Evolutionary conservation across 2,329 filamentous ascomycete genomes (phyloP).

Genomic region (Seiridium cupressi): DNA sequence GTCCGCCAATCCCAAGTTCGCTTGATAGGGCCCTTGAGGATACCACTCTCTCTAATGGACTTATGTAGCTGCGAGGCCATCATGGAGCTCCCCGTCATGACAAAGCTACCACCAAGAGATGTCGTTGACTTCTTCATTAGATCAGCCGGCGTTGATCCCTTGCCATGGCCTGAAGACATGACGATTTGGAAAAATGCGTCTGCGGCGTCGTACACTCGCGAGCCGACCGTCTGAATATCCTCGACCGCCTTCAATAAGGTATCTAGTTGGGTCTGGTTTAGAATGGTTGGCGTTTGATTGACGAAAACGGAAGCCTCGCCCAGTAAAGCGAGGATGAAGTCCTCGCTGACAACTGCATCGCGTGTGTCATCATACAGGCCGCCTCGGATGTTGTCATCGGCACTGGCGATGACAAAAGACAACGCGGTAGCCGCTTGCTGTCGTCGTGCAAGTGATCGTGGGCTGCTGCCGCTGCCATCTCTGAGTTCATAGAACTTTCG

Average conservation of each 20-base stretch:
- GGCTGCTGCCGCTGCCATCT: slow-evolving; percentile 52
- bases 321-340: slow-evolving; percentile 79
- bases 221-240: slow-evolving; percentile 68
- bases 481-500: slow-evolving; percentile 89
- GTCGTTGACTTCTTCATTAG: slow-evolving; percentile 54
- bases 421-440: slow-evolving; percentile 71
- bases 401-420: slow-evolving; percentile 79
- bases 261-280: slow-evolving; percentile 72
- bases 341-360: slow-evolving; percentile 82
- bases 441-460: slow-evolving; percentile 57
- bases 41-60: slow-evolving; percentile 42
- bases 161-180: slow-evolving; percentile 66
- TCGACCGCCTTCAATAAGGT: slow-evolving; percentile 60
- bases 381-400: slow-evolving; percentile 87
- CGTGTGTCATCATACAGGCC: slow-evolving; percentile 81
- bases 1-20: slow-evolving; percentile 71
- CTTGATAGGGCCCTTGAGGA: slow-evolving; percentile 41
- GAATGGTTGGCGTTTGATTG: slow-evolving; percentile 50
- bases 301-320: slow-evolving; percentile 82
- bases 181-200: slow-evolving; percentile 78
- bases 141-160: slow-evolving; percentile 62
- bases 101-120: slow-evolving; percentile 57
- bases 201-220: slow-evolving; percentile 69
- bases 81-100: slow-evolving; percentile 73
- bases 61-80: slow-evolving; percentile 61